Evolutionary conservation across 2,329 filamentous ascomycete genomes (phyloP), one percentile per base, ranked within the genome.

Genomic region (Juglanconis oblonga): DNA sequence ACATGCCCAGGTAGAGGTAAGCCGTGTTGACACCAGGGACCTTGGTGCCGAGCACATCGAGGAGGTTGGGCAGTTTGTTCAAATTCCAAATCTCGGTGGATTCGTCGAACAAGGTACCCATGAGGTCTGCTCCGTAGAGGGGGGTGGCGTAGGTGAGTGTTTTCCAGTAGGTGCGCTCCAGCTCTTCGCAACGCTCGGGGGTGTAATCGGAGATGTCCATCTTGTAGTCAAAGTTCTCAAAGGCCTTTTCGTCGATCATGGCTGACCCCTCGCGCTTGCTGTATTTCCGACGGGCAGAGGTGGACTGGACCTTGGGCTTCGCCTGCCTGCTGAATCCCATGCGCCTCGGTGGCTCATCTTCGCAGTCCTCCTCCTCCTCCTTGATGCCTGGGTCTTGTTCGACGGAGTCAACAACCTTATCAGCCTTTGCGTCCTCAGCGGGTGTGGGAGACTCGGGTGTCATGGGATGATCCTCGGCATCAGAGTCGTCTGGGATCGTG

Each of bases 1-100:
- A 99, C 95, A 99, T 99, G 48, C 95, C 95, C 62, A 99, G 82
- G 71, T 99, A 99, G 1, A 99, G 84, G 71, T 99, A 99, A 2
- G 95, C 94, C 1, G 94, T 99, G 70, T 99, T 99, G 70, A 99
- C 96, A 66, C 95, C 95, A 3, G 95, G 96, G 8, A 99, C 92
- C 68, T 97, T 97, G 58, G 92, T 94, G 6, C 95, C 95, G 2
- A 99, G 81, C 4, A 97, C 91, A 73, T 99, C 95, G 44, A 99
- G 83, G 58, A 99, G 77, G 67, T 98, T 99, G 11, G 92, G 91
- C 35, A 99, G 82, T 71, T 96, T 96, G 68, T 96, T 95, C 49
- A 99, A 86, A 68, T 99, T 99, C 95, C 95, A 99, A 36, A 80
- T 81, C 6, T 90, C 88, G 3, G 89, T 92, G 2, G 84, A 82